Base-by-base conservation (phyloP, 225 moss, liverwort and hornwort species). In the Physcomitrellopsis africana region DNA sequence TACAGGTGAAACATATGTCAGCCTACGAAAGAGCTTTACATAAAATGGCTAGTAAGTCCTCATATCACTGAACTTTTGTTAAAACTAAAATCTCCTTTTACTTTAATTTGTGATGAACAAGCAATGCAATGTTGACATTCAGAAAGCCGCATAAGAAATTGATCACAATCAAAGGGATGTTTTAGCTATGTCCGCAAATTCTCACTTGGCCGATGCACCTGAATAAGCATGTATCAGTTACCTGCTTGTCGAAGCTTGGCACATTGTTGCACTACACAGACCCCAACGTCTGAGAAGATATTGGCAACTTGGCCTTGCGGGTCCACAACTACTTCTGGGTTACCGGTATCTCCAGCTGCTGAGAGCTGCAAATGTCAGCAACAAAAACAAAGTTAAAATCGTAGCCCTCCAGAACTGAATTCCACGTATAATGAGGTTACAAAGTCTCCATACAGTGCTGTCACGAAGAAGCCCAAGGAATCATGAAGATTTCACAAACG, bases 171-270 rank as follows among this genome's bases (percentile, higher is more conserved):
- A 49, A 49, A 15, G 15, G 15, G 15, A 15, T 49, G 49, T 49
- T 15, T 14, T 7, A 11, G 4, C 49, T 49, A 49, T 15, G 11
- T 15, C 5, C 32, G 32, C 32, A 37, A 37, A 71, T 46, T 19
- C 68, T 69, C 41, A 42, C 26, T n/a, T 17, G 20, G 41, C 5
- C 52, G 52, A 22, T 15, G 42, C 51, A 51, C 51, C 2, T 51
- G 42, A 60, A 63, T 51, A 59, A 66, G 22, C 16, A 43, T 17
- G 11, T 9, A 20, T 58, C 37, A 3, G 16, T 69, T 76, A 92
- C 94, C 96, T 89, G 95, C 92, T 70, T 95, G 93, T 72, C 99
- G 93, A 76, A 95, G 93, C 77, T 95, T 99, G 73, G 99, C 99
- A 84, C 99, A 99, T 65, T 99, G 95, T 76, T 99, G 92, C 62